Base-by-base conservation (phyloP, 768 basidiomycete genomes). In the Cyclocybe aegerita region DNA sequence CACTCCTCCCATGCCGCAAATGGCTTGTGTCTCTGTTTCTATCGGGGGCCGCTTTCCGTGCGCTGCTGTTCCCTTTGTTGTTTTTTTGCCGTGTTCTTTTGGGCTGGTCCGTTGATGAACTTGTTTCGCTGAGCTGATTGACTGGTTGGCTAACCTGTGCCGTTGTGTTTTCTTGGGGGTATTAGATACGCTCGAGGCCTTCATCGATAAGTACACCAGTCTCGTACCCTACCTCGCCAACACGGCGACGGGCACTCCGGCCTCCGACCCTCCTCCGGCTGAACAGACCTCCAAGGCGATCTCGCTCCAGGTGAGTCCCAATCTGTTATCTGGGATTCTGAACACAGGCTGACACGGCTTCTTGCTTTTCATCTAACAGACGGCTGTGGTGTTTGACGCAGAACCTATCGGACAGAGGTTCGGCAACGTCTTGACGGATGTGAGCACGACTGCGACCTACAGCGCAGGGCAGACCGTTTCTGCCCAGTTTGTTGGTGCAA, bases 161-260 rank as follows among this genome's bases (percentile, higher is more conserved):
- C 23, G 23, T 41, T 35, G 33, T 49, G 47, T 51, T 52, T 45
- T 32, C 40, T 54, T 52, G 39, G 29, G 46, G 42, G 43, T 29
- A 52, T 17, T 55, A 89, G 87, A 74, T 56, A 89, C 87, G 2
- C 74, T 90, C n/a, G 88, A 90, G 39, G 84, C 90, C 2, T 91
- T 88, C 62, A 86, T 90, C 51, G 77, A 89, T 65, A 85, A 84
- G 60, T 91, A 90, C 65, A 73, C 75, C 34, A 81, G 77, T 55
- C 75, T 90, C 30, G 79, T 89, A 9, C 73, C 79, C 4, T 86
- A 76, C 72, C 72, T 90, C 17, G 78, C 78, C 1, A 78, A 82
- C 46, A 65, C 67, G 43, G 73, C 75, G 6, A 60, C 61, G 5
- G 78, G 75, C 1, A 63, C 72, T 2, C 82, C 85, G 14, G 58